Percentiles rank a stretch among this genome's conserved stretches.
Conservation (phyloP, 306 rosid genomes). For the Cucumis melo region DNA sequence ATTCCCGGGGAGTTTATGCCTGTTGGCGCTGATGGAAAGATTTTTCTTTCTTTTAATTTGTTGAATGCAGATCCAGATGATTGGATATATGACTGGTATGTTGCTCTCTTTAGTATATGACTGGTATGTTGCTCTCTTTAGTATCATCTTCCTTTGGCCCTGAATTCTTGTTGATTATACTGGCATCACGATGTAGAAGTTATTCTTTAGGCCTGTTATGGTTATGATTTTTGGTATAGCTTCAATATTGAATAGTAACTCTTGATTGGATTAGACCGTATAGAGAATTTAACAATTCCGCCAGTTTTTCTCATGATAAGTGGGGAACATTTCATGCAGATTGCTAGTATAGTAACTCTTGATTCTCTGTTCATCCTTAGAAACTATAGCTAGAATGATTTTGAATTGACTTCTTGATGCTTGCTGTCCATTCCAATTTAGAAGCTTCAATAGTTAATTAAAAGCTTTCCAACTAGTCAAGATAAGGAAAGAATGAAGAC, state of each 20-base stretch:
- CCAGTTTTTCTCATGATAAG: not conserved
- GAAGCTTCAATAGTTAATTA: not conserved
- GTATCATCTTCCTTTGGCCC: too few species aligned
- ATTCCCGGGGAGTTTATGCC: slow-evolving; percentile 91
- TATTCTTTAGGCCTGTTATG: not conserved
- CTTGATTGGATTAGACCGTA: not conserved
- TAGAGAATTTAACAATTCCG: not conserved
- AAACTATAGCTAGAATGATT: not conserved
- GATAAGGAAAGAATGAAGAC: not conserved
- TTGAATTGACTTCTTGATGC: not conserved
- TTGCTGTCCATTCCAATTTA: not conserved
- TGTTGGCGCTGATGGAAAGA: slow-evolving; percentile 83
- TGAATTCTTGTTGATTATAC: not conserved
- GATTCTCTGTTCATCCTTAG: not conserved
- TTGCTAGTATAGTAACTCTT: not conserved
- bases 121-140: slow-evolving; percentile 44
- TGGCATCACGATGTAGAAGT: not conserved
- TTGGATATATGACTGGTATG: slow-evolving; percentile 85
- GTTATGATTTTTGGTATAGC: not conserved
- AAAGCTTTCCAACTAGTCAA: not conserved
- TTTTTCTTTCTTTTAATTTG: slow-evolving; percentile 86
- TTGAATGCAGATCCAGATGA: slow-evolving; percentile 69
- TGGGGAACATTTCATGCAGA: not conserved
- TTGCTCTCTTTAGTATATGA: slow-evolving; percentile 19
- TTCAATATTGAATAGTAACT: not conserved